Conservation (phyloP, 805 yeast species). For the Sugiyamaella qingdaonensis region DNA sequence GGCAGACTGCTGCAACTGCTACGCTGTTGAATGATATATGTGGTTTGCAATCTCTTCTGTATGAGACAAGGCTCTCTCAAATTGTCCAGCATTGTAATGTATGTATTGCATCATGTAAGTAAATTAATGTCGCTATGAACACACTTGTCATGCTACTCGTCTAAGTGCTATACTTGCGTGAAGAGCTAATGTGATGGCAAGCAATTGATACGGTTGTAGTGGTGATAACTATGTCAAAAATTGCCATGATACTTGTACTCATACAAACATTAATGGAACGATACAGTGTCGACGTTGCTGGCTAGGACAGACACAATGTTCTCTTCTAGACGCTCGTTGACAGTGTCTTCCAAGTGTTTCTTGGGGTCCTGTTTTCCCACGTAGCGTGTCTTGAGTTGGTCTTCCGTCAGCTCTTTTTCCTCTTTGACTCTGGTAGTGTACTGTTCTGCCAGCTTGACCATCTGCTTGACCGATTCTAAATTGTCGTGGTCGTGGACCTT, state of each 20-base stretch:
- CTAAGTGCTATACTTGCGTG: no score
- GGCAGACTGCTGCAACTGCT: no score
- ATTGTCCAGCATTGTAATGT: no score
- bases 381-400: conserved; percentile 88
- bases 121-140: no score
- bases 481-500: conserved; percentile 72
- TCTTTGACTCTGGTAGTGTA: conserved; percentile 89
- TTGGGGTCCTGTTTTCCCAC: conserved; percentile 99
- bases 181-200: no score
- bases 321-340: conserved; percentile 80
- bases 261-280: conserved; percentile 42
- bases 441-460: conserved; percentile 87
- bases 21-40: no score
- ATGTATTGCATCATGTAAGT: no score
- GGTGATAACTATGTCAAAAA: no score
- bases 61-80: no score
- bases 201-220: no score
- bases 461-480: conserved; percentile 61
- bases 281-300: conserved; percentile 84
- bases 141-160: no score
- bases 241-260: neutral
- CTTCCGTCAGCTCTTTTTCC: conserved; percentile 83
- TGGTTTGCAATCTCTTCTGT: no score
- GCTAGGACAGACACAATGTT: conserved; percentile 84
- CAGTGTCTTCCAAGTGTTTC: conserved; percentile 89